phyloP scores from a whole-genome alignment of 306 rosid species.

The Vigna nakashimae region DNA sequence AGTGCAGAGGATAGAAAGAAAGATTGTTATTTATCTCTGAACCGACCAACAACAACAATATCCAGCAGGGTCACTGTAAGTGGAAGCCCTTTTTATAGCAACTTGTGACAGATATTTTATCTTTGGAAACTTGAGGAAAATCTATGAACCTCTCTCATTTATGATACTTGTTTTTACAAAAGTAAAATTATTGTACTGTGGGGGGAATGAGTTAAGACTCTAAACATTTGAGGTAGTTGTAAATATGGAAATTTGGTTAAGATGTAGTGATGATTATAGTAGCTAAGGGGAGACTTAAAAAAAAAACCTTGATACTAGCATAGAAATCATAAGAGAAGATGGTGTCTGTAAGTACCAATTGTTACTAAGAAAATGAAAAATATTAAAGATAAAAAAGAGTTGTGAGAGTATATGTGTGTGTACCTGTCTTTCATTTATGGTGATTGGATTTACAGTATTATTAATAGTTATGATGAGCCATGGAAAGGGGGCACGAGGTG shows the following conservation, averaged over 20 bases:
- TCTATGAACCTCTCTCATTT: conserved; percentile 26
- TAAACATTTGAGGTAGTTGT: background rate
- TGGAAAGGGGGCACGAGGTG: conserved; percentile 37
- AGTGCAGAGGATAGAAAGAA: conserved; percentile 35
- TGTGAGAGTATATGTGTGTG: too few species aligned
- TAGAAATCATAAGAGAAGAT: too few species aligned
- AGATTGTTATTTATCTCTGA: conserved; percentile 49
- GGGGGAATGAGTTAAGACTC: background rate
- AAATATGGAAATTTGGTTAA: too few species aligned
- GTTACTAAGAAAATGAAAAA: too few species aligned
- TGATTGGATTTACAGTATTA: conserved; percentile 32
- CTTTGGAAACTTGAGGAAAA: conserved; percentile 32
- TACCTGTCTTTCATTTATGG: conserved; percentile 36
- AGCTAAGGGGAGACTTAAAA: too few species aligned
- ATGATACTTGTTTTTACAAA: conserved; percentile 31
- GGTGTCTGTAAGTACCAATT: too few species aligned
- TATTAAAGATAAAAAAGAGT: too few species aligned
- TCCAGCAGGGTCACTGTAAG: conserved; percentile 50
- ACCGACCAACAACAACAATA: conserved; percentile 54
- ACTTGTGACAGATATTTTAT: conserved; percentile 45
- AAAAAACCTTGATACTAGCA: too few species aligned
- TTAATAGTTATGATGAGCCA: conserved; percentile 42
- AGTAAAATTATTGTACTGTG: background rate
- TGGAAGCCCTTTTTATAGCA: conserved; percentile 68
- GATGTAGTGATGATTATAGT: too few species aligned